Evolutionary conservation across 306 rosid species (phyloP).

Genomic region (Ormosia semicastrata): DNA sequence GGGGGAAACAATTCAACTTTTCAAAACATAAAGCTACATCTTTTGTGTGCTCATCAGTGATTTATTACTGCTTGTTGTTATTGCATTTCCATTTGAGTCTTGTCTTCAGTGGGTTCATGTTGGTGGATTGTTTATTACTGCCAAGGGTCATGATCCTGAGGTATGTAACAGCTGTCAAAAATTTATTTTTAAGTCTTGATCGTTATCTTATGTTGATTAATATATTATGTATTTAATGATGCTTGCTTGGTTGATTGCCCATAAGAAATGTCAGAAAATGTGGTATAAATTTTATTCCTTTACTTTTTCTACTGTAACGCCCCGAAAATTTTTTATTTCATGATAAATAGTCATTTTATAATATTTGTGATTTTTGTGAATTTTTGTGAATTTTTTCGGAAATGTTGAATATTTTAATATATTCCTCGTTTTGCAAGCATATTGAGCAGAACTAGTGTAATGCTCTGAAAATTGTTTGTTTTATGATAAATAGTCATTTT

Average conservation of each 20-base stretch:
- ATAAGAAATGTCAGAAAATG: not conserved
- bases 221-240: not conserved
- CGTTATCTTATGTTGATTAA: conserved; percentile 7
- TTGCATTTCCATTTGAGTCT: conserved; percentile 70
- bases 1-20: too few relatives aligned
- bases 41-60: too few relatives aligned
- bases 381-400: too few relatives aligned
- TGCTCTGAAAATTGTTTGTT: too few relatives aligned
- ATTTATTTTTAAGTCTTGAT: not conserved
- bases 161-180: conserved; percentile 38
- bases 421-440: too few relatives aligned
- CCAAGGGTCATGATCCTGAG: conserved; percentile 87
- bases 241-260: not conserved
- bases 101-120: conserved; percentile 89
- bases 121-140: conserved; percentile 84
- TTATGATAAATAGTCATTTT: too few relatives aligned
- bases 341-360: too few relatives aligned
- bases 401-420: too few relatives aligned
- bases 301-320: not conserved
- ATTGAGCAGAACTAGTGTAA: too few relatives aligned
- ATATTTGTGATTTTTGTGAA: too few relatives aligned
- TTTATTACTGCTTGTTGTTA: conserved; percentile 21
- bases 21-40: too few relatives aligned
- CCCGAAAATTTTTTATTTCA: too few relatives aligned
- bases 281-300: not conserved